Evolutionary conservation across 129 eudicot genomes (phyloP).

Genomic region (Flaveria linearis): DNA sequence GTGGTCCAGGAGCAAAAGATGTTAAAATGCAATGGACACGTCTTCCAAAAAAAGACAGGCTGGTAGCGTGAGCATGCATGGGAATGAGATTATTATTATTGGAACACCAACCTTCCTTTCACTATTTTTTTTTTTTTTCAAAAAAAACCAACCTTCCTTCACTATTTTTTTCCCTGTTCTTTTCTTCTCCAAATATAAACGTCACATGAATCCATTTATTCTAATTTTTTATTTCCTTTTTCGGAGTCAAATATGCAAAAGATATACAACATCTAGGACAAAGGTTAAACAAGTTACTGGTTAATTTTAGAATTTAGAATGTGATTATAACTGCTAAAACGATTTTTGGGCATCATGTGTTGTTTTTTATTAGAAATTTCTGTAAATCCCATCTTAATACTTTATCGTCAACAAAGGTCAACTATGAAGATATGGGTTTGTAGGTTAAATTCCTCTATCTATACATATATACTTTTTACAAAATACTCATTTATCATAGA

Average conservation of each 20-base stretch:
- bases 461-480: too few relatives aligned
- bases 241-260: neutral
- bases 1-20: conserved; percentile 39
- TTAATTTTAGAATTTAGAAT: too few relatives aligned
- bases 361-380: too few relatives aligned
- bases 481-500: too few relatives aligned
- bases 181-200: conserved; percentile 19
- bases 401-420: too few relatives aligned
- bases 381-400: too few relatives aligned
- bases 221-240: neutral
- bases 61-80: conserved; percentile 32
- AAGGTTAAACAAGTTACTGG: too few relatives aligned
- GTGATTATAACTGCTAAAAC: too few relatives aligned
- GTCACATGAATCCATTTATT: conserved; percentile 17
- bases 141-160: conserved; percentile 21
- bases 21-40: conserved; percentile 36
- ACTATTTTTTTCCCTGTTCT: neutral
- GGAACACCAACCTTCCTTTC: conserved; percentile 22
- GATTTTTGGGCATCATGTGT: too few relatives aligned
- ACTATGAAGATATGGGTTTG: too few relatives aligned
- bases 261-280: neutral
- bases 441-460: too few relatives aligned
- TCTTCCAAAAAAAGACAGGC: conserved; percentile 41
- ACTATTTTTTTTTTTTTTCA: neutral
- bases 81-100: conserved; percentile 14